Evolutionary conservation across 2,329 filamentous ascomycete species (phyloP).

Genomic region (Aspergillus latus): DNA sequence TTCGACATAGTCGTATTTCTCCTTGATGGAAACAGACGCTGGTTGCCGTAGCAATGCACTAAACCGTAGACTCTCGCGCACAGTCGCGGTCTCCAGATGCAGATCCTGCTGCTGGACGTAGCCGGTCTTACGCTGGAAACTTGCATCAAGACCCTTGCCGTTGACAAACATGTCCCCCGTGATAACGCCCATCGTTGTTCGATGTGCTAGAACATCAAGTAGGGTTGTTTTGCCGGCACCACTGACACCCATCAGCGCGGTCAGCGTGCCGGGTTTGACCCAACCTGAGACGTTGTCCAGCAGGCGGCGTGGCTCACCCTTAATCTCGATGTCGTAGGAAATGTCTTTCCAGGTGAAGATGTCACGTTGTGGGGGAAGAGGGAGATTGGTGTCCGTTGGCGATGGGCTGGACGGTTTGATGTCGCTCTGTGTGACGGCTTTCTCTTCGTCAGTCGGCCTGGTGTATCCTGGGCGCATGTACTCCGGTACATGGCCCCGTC

Average conservation of each 20-base stretch:
- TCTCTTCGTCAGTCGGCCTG: too few species aligned
- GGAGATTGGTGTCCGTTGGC: neutral
- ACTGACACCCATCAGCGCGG: conserved; percentile 71
- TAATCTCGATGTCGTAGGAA: conserved; percentile 79
- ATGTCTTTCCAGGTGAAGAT: conserved; percentile 82
- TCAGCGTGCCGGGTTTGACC: conserved; percentile 88
- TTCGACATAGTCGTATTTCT: conserved; percentile 84
- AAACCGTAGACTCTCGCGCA: conserved; percentile 83
- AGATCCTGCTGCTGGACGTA: conserved; percentile 88
- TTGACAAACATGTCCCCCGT: conserved; percentile 81
- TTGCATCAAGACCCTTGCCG: conserved; percentile 68
- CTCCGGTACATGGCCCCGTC: conserved; percentile 7
- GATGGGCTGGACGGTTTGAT: too few species aligned
- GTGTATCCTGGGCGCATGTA: neutral
- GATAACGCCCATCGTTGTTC: conserved; percentile 84
- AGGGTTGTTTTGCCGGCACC: conserved; percentile 91
- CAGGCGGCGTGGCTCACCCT: conserved; percentile 68
- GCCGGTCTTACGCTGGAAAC: conserved; percentile 81
- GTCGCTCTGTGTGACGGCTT: too few species aligned
- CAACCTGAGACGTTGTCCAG: conserved; percentile 83
- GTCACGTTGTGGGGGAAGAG: conserved; percentile 61
- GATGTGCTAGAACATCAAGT: conserved; percentile 83
- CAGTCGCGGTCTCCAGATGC: conserved; percentile 77
- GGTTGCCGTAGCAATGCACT: conserved; percentile 85
- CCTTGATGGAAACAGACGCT: conserved; percentile 63